Evolutionary conservation across 2,329 filamentous ascomycete genomes (phyloP).

Genomic region (Parastagonospora nodorum): DNA sequence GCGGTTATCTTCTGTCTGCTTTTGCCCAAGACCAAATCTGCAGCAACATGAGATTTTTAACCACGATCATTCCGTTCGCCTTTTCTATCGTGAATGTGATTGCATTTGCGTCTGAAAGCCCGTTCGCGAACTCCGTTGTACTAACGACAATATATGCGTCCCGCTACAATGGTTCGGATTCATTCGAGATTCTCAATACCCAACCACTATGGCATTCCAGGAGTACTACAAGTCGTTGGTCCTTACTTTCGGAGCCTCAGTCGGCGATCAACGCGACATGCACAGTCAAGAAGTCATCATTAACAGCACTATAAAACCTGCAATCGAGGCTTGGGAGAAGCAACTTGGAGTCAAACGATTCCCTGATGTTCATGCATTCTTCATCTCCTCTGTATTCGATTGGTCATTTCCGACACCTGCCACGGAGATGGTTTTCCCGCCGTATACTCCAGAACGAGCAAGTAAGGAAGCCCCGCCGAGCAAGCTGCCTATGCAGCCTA

Average conservation of each 20-base stretch:
- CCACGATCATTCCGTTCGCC: too few species aligned
- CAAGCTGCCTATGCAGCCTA: not conserved
- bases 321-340: not conserved
- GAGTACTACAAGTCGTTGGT: not conserved
- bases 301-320: not conserved
- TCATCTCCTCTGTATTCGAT: not conserved
- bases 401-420: not conserved
- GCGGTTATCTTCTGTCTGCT: too few species aligned
- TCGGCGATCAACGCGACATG: not conserved
- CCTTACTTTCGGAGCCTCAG: not conserved
- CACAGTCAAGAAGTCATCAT: not conserved
- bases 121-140: not conserved
- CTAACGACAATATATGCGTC: not conserved
- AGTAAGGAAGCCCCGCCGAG: not conserved
- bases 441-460: not conserved
- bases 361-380: not conserved
- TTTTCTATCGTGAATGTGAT: too few species aligned
- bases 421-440: not conserved
- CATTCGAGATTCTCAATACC: not conserved
- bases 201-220: not conserved
- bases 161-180: not conserved
- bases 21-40: too few species aligned
- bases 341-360: not conserved
- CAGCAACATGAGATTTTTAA: too few species aligned
- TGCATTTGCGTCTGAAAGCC: too few species aligned